These are phyloP conservation scores for Babesia ovis DNA, from an alignment of 169 alveolate genomes.

Conservation along the genomic window DNA sequence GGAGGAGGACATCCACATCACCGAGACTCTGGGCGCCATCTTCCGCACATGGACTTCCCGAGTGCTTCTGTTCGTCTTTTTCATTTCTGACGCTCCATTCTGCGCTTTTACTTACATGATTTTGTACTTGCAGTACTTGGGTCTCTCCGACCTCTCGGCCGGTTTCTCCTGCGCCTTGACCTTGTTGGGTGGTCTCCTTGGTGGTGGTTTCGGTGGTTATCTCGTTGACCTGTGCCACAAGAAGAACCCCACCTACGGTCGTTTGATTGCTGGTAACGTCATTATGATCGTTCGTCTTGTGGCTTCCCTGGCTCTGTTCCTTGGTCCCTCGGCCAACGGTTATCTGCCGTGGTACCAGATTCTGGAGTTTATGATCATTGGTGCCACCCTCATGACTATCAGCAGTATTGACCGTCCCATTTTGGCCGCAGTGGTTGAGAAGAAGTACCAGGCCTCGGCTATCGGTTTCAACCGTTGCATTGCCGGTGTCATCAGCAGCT, in stretches of 20 bases:
- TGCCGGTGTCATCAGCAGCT: conserved; percentile 87
- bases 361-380: conserved; percentile 76
- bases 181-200: conserved; percentile 85
- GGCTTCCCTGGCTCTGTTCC: conserved; percentile 73
- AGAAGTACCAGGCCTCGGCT: conserved; percentile 87
- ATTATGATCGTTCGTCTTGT: conserved; percentile 75
- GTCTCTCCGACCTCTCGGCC: conserved; percentile 82
- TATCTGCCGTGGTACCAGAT: conserved; percentile 50
- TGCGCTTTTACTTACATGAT: conserved; percentile 85
- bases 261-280: conserved; percentile 82
- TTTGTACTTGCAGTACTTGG: conserved; percentile 87
- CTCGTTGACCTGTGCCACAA: conserved; percentile 82
- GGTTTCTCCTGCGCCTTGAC: conserved; percentile 82
- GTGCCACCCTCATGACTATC: conserved; percentile 88
- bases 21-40: conserved; percentile 9
- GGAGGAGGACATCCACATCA: background rate
- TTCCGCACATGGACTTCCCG: conserved; percentile 39
- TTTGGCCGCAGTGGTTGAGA: conserved; percentile 86
- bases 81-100: conserved; percentile 89
- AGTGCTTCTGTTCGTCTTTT: conserved; percentile 41
- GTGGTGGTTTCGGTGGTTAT: conserved; percentile 88
- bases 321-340: conserved; percentile 66
- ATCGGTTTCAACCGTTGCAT: conserved; percentile 81
- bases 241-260: conserved; percentile 81
- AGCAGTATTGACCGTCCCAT: conserved; percentile 88